Evolutionary conservation across 73 alveolate genomes (phyloP).

Genomic region (Tetrahymena malaccensis): DNA sequence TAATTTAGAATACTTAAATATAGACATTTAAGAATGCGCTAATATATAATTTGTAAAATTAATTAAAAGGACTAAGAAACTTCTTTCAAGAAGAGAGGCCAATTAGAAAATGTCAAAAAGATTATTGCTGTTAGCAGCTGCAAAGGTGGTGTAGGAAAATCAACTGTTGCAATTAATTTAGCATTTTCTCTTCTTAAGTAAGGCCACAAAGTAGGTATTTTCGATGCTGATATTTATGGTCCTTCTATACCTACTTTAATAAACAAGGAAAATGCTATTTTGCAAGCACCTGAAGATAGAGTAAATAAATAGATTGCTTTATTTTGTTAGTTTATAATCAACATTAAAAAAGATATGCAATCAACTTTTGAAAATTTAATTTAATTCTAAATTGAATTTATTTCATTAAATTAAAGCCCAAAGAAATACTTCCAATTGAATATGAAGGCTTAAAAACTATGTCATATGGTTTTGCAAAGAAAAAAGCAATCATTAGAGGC

Average conservation of each 20-base stretch:
- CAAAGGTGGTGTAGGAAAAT: constrained; percentile 95
- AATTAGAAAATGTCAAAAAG: constrained; percentile 50
- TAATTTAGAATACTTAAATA: neutral
- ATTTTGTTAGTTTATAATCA: neutral
- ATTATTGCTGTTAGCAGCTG: constrained; percentile 86
- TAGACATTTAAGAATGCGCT: neutral
- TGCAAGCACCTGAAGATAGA: constrained; percentile 57
- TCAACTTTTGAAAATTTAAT: neutral
- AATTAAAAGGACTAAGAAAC: constrained; percentile 3
- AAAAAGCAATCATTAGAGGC: constrained; percentile 86
- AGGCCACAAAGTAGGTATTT: constrained; percentile 74
- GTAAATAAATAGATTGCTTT: neutral
- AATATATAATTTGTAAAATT: neutral
- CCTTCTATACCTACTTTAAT: constrained; percentile 87
- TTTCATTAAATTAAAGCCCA: constrained; percentile 30
- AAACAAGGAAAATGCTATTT: constrained; percentile 35
- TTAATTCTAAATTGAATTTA: neutral
- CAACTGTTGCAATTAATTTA: constrained; percentile 85
- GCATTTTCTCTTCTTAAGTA: constrained; percentile 67
- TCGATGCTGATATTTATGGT: constrained; percentile 90
- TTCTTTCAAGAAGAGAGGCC: constrained; percentile 8
- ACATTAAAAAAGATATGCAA: neutral
- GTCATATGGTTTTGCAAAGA: constrained; percentile 80
- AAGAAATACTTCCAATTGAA: constrained; percentile 62
- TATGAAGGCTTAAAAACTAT: constrained; percentile 80